Evolutionary conservation across 352 stramenopile species (phyloP).

Genomic region (Phytopythium helicoides): DNA sequence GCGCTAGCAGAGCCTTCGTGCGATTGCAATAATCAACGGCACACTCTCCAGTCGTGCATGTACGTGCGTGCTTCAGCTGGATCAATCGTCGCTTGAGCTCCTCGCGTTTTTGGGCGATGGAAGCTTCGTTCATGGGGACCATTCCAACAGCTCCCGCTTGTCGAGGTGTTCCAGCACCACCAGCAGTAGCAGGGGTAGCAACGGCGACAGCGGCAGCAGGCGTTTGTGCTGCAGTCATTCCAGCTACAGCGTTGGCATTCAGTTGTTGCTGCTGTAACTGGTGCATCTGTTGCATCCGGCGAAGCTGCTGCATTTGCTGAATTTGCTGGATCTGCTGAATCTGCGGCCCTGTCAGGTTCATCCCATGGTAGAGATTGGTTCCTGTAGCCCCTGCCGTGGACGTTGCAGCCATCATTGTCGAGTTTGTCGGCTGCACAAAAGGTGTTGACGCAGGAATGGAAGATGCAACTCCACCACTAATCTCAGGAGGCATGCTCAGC

Average conservation of each 20-base stretch:
- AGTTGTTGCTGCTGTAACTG: conserved; percentile 60
- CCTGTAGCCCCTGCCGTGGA: conserved; percentile 21
- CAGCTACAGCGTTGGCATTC: conserved; percentile 1
- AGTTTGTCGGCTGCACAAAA: conserved; percentile 35
- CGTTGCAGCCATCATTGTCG: conserved; percentile 34
- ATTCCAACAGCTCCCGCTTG: conserved; percentile 27
- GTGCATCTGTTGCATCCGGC: conserved; percentile 77
- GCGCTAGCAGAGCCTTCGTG: conserved; percentile 74
- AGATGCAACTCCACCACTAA: conserved; percentile 33
- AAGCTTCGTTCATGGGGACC: conserved; percentile 76
- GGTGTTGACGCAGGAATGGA: conserved; percentile 27
- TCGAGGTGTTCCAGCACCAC: conserved; percentile 17
- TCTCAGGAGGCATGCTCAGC: conserved; percentile 75
- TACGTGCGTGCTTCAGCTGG: conserved; percentile 85
- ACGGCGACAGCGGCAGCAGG: conserved; percentile 17
- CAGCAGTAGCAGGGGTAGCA: conserved; percentile 16
- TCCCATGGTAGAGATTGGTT: conserved; percentile 66
- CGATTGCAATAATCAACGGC: conserved; percentile 79
- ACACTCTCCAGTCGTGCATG: conserved; percentile 72
- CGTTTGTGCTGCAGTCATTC: conserved; percentile 12
- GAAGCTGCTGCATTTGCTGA: conserved; percentile 84
- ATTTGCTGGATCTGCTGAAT: conserved; percentile 85
- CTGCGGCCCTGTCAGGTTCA: conserved; percentile 74
- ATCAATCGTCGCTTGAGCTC: conserved; percentile 83
- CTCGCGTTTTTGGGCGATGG: conserved; percentile 82